Evolutionary conservation across 1,284 basidiomycete species (phyloP).

Genomic region (Sanguinoderma infundibulare): DNA sequence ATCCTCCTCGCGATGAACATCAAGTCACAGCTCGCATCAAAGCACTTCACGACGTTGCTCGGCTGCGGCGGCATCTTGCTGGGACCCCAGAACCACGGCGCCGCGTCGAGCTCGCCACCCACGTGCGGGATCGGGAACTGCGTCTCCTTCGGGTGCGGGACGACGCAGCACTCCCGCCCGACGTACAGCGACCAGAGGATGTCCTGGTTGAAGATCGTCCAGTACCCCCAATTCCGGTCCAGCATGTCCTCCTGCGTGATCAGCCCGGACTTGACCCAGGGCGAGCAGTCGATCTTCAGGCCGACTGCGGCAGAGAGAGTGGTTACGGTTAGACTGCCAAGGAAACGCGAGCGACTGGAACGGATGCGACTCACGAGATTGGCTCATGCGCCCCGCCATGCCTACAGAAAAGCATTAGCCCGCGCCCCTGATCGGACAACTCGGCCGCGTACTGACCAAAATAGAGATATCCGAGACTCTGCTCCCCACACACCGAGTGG

Average conservation of each 20-base stretch:
- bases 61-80: slow-evolving; percentile 47
- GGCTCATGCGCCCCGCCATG: slow-evolving; percentile 55
- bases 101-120: slow-evolving; percentile 48
- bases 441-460: slow-evolving; percentile 45
- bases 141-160: slow-evolving; percentile 39
- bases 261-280: slow-evolving; percentile 55
- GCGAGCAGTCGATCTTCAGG: slow-evolving; percentile 58
- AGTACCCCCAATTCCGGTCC: slow-evolving; percentile 61
- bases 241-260: slow-evolving; percentile 54
- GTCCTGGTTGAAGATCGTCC: slow-evolving; percentile 59
- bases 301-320: slow-evolving; percentile 47
- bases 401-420: slow-evolving; percentile 36
- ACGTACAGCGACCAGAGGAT: slow-evolving; percentile 65
- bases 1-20: slow-evolving; percentile 58
- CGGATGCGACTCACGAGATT: slow-evolving; percentile 37
- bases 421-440: background rate
- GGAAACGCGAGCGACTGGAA: background rate
- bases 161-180: slow-evolving; percentile 57
- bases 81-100: slow-evolving; percentile 46
- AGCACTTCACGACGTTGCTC: slow-evolving; percentile 53
- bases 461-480: slow-evolving; percentile 61
- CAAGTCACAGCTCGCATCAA: slow-evolving; percentile 56
- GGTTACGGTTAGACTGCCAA: background rate
- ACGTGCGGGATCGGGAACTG: slow-evolving; percentile 49
- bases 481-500: slow-evolving; percentile 59